Evolutionary conservation across 2,329 filamentous ascomycete genomes (phyloP), one percentile per base, ranked within the genome.

Genomic region (Aspergillus sp.): DNA sequence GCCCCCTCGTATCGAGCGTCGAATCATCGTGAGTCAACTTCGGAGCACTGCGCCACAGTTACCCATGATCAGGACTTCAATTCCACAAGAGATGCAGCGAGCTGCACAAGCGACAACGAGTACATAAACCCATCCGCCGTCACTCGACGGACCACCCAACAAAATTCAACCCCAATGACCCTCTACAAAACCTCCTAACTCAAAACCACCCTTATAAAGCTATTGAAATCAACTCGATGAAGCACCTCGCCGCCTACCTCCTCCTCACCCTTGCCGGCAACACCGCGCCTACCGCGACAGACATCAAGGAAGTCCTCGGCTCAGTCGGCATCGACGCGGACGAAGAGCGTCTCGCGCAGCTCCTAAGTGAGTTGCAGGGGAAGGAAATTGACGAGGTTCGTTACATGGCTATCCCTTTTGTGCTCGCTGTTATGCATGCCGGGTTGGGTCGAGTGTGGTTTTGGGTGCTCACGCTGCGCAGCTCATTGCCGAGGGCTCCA

Each of bases 221-320:
- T 38, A n/a, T 46, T 28, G 5, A 4, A 30, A 50, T 13, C 48
- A 34, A 2, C 30, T 7, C 54, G 1, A 98, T 98, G 94, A 98
- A 99, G 93, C 91, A 98, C 85, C 91, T 99, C 85, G 95, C 95
- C 81, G 94, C 95, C 81, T 98, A 96, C 89, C 93, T 99, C 80
- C 94, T 99, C 80, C 92, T 98, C 82, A 84, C 85, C 84, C 90
- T 98, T 74, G 94, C 87, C 81, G 95, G 95, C 84, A 98, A 98
- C 88, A 65, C 87, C 85, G 88, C 88, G 69, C 95, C 95, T 74
- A 92, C 91, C 69, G 91, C 91, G 75, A 81, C 82, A 71, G 93
- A 98, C 79, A 84, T 99, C 87, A 95, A 91, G 86, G 80, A 78
- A 68, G 92, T 99, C 76, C 92, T 99, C 80, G 87, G 88, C 76